Percentiles rank a stretch among this genome's conserved stretches.
phyloP scores from a whole-genome alignment of 106 monocot species.

The Triglochin maritima region DNA sequence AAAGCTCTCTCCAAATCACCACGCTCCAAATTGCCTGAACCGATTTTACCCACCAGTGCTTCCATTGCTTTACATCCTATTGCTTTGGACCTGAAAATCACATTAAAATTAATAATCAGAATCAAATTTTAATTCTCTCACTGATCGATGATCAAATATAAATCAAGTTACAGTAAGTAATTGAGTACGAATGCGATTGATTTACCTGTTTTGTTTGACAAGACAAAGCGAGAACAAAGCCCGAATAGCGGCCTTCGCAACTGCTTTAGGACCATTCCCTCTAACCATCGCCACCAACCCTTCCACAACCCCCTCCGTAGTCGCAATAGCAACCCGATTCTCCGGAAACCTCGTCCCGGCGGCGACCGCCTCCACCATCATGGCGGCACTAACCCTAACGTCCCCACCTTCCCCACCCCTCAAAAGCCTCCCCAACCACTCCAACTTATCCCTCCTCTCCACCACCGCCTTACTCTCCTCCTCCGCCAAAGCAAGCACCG shows the following conservation, averaged over 20 bases:
- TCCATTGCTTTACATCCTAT: constrained; percentile 42
- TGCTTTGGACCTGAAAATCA: constrained; percentile 6
- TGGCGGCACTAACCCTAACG: constrained; percentile 44
- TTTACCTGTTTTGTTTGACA: constrained; percentile 54
- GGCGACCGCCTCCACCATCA: constrained; percentile 50
- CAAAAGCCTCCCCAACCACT: constrained; percentile 26
- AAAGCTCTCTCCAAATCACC: constrained; percentile 53
- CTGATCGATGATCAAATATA: too few species aligned
- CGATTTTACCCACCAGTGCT: constrained; percentile 35
- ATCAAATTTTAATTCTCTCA: too few species aligned
- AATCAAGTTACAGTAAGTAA: too few species aligned
- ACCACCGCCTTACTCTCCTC: constrained; percentile 37
- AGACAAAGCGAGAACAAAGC: constrained; percentile 71
- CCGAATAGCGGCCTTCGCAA: constrained; percentile 40
- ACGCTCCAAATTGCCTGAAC: constrained; percentile 11
- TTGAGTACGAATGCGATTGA: too few species aligned
- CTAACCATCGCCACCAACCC: constrained; percentile 37
- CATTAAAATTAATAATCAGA: too few species aligned
- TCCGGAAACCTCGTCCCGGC: constrained; percentile 29
- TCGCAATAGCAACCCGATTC: constrained; percentile 23
- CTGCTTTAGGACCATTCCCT: constrained; percentile 18
- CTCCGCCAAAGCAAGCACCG: constrained; percentile 32
- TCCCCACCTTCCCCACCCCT: constrained; percentile 18
- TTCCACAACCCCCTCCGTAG: constrained; percentile 37
- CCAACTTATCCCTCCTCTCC: constrained; percentile 26